phyloP scores from a whole-genome alignment of 352 stramenopile genomes.

The Phytophthora meadii region DNA sequence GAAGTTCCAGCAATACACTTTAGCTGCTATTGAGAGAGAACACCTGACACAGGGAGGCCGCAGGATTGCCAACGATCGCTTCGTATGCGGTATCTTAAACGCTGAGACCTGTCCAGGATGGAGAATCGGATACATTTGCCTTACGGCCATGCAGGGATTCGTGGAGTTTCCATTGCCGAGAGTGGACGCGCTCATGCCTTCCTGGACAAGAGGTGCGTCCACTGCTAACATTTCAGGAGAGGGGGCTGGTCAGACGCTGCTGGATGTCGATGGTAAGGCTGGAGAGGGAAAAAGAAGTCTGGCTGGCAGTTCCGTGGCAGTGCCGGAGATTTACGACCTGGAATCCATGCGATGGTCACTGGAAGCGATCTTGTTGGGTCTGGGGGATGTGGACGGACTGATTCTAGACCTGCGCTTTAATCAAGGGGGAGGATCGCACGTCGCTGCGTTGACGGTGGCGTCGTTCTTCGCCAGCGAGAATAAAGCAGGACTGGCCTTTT shows the following conservation, averaged over 20 bases:
- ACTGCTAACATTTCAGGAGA: conserved; percentile 2
- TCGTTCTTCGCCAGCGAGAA: conserved; percentile 74
- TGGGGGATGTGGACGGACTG: conserved; percentile 71
- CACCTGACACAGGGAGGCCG: conserved; percentile 65
- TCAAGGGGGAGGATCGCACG: conserved; percentile 70
- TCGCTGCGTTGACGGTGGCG: conserved; percentile 66
- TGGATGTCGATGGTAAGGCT: conserved; percentile 23
- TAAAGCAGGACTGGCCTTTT: conserved; percentile 55
- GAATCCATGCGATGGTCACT: conserved; percentile 88
- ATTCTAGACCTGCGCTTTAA: conserved; percentile 85
- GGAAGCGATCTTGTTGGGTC: conserved; percentile 75
- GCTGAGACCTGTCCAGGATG: conserved; percentile 76
- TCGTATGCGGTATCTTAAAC: conserved; percentile 77
- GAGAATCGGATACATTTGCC: conserved; percentile 79
- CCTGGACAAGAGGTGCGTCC: conserved; percentile 40
- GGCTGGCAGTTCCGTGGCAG: conserved; percentile 34
- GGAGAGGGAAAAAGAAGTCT: conserved; percentile 9
- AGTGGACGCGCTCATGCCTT: conserved; percentile 64
- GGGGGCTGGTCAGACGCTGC: conserved; percentile 17
- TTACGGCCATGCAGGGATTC: conserved; percentile 81
- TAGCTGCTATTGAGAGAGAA: conserved; percentile 57
- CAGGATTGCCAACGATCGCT: conserved; percentile 64
- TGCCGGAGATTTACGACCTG: conserved; percentile 87
- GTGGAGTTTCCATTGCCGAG: conserved; percentile 78
- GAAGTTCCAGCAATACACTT: conserved; percentile 42